These are phyloP conservation scores for Dittrichia graveolens DNA, from an alignment of 129 eudicot genomes.

Conservation along the genomic window DNA sequence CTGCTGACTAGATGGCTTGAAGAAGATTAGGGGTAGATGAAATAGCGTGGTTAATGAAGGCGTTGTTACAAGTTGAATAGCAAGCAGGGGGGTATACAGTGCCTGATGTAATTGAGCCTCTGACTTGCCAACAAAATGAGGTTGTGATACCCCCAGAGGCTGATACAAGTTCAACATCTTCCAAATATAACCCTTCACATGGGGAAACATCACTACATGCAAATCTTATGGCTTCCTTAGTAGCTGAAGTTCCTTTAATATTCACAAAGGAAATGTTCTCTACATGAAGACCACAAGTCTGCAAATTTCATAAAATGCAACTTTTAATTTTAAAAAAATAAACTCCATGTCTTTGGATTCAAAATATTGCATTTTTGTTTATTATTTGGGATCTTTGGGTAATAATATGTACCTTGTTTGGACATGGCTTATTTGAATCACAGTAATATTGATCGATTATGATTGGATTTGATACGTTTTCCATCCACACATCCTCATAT, in stretches of 20 bases:
- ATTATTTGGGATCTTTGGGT: background rate
- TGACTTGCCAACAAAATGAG: conserved; percentile 82
- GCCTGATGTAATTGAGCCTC: conserved; percentile 57
- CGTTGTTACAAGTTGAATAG: conserved; percentile 33
- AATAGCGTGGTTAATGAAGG: conserved; percentile 36
- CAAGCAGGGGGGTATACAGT: conserved; percentile 64
- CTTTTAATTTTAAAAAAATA: background rate
- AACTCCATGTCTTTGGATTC: conserved; percentile 2
- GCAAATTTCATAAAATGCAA: conserved; percentile 26
- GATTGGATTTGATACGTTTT: conserved; percentile 82
- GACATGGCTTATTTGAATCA: conserved; percentile 60
- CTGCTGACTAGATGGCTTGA: conserved; percentile 18
- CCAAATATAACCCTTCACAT: conserved; percentile 63
- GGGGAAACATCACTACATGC: conserved; percentile 84
- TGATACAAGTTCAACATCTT: conserved; percentile 63
- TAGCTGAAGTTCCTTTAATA: conserved; percentile 85
- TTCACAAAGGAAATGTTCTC: conserved; percentile 53
- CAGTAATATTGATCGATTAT: conserved; percentile 90
- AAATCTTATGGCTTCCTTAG: conserved; percentile 64
- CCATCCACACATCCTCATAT: conserved; percentile 68
- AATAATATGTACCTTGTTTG: conserved; percentile 61
- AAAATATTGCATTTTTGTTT: background rate
- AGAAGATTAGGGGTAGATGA: conserved; percentile 29
- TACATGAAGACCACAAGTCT: conserved; percentile 66
- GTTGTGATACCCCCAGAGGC: conserved; percentile 33